Evolutionary conservation across 2,329 filamentous ascomycete genomes (phyloP), one percentile per base, ranked within the genome.

Genomic region (Penicillium sp.): DNA sequence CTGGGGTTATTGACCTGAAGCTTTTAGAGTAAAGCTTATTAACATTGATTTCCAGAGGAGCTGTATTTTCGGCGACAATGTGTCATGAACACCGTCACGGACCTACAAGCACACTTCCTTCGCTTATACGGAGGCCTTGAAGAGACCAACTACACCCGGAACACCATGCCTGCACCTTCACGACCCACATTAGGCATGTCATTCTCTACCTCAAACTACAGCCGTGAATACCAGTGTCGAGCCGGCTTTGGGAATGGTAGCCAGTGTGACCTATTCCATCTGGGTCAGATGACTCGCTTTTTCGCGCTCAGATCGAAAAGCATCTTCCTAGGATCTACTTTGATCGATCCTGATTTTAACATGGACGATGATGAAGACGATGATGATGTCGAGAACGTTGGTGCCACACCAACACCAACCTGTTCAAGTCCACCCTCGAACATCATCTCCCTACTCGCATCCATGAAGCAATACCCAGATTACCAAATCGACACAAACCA

Each of bases 271-370:
- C 64, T 70, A 5, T 76, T 76, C 50, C 73, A 76, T 39, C 61
- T 76, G 0, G 74, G 74, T 11, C 72, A 76, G 55, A 75, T 75
- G 64, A 64, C 69, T 18, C 70, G 72, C 9, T 76, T 76, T 53
- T 74, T 76, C 36, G 56, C 68, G 5, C 54, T 72, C 28, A 68
- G 73, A 30, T 68, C 73, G 30, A 74, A 69, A 43, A 75, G 71
- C 0, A 63, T 75, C 31, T 71, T 73, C 31, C 38, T 76, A n/a
- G 71, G 71, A 39, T 75, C 72, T 14, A 72, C 62, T 5, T 44
- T 74, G 16, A 62, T 74, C 20, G 69, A 72, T 46, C 65, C 67
- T 2, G 65, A 71, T 13, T 69, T 69, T 13, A 28, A 46, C 22
- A 52, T 59, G 6, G 48, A 61, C n/a, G 56, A 62, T 25, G 25